A percentile compares a stretch with the other conserved stretches of the same genome.
These are phyloP conservation scores for Podospora australis DNA, from an alignment of 495 filamentous ascomycete genomes.

Conservation along the genomic window DNA sequence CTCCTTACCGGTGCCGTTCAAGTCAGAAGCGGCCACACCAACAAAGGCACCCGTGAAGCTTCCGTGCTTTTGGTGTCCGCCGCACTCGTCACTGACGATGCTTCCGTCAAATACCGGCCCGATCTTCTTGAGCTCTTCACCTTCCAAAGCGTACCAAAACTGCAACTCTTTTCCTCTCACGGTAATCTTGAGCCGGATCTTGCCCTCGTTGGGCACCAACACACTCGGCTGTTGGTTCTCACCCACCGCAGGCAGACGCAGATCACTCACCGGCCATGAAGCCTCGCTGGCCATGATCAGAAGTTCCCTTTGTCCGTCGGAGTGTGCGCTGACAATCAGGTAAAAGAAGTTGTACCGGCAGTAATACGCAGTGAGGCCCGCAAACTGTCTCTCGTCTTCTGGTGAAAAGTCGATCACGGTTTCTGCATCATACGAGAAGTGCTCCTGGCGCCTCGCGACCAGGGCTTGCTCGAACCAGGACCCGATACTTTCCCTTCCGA, in stretches of 20 bases:
- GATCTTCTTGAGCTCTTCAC: slow-evolving; percentile 40
- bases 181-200: slow-evolving; percentile 40
- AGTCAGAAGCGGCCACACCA: slow-evolving; percentile 47
- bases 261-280: slow-evolving; percentile 41
- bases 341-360: slow-evolving; percentile 56
- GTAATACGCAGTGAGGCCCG: slow-evolving; percentile 52
- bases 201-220: slow-evolving; percentile 44
- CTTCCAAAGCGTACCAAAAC: slow-evolving; percentile 45
- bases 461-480: slow-evolving; percentile 53
- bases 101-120: slow-evolving; percentile 47
- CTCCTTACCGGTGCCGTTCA: slow-evolving; percentile 40
- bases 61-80: slow-evolving; percentile 48
- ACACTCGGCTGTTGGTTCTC: slow-evolving; percentile 20
- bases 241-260: slow-evolving; percentile 26
- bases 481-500: slow-evolving; percentile 45
- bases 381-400: slow-evolving; percentile 49
- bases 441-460: slow-evolving; percentile 46
- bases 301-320: slow-evolving; percentile 47
- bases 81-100: slow-evolving; percentile 50
- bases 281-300: slow-evolving; percentile 45
- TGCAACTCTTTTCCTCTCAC: slow-evolving; percentile 43
- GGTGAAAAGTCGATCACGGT: slow-evolving; percentile 47
- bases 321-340: slow-evolving; percentile 47
- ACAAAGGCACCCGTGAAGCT: slow-evolving; percentile 55
- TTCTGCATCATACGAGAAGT: slow-evolving; percentile 53